Conservation (phyloP, 495 filamentous ascomycete species). For the Penicillium malachiteum region DNA sequence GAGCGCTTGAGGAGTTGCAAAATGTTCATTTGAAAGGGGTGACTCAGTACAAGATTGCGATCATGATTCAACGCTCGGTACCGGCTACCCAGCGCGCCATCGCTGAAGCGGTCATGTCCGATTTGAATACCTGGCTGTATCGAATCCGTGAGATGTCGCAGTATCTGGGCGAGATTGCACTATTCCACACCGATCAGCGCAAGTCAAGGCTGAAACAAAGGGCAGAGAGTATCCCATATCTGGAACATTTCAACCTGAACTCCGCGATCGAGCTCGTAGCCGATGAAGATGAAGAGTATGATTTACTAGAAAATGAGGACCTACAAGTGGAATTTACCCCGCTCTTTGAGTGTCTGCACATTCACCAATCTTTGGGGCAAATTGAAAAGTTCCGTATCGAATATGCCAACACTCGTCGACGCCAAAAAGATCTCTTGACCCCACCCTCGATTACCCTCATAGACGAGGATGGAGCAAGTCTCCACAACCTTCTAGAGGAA, state of each 20-base stretch:
- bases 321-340: slow-evolving; percentile 92
- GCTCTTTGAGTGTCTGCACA: slow-evolving; percentile 93
- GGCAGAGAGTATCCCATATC: slow-evolving; percentile 64
- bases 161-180: slow-evolving; percentile 93
- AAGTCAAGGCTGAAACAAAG: slow-evolving; percentile 80
- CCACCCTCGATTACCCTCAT: slow-evolving; percentile 68
- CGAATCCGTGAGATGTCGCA: slow-evolving; percentile 93
- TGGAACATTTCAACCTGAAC: slow-evolving; percentile 85
- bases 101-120: slow-evolving; percentile 93
- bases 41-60: slow-evolving; percentile 91
- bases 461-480: slow-evolving; percentile 69
- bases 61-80: slow-evolving; percentile 92
- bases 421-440: slow-evolving; percentile 87
- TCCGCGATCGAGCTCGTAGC: slow-evolving; percentile 93
- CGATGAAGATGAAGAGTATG: slow-evolving; percentile 93
- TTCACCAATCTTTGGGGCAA: slow-evolving; percentile 91
- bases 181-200: slow-evolving; percentile 91
- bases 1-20: slow-evolving; percentile 91
- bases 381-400: slow-evolving; percentile 85
- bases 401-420: slow-evolving; percentile 83
- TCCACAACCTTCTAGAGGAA: slow-evolving; percentile 85
- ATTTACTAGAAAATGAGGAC: slow-evolving; percentile 90
- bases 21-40: slow-evolving; percentile 93
- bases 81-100: slow-evolving; percentile 90
- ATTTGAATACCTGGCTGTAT: slow-evolving; percentile 97